A percentile compares a stretch with the other conserved stretches of the same genome.
phyloP scores from a whole-genome alignment of 192 early-diverging fungal genomes.

The Mortierella antarctica region DNA sequence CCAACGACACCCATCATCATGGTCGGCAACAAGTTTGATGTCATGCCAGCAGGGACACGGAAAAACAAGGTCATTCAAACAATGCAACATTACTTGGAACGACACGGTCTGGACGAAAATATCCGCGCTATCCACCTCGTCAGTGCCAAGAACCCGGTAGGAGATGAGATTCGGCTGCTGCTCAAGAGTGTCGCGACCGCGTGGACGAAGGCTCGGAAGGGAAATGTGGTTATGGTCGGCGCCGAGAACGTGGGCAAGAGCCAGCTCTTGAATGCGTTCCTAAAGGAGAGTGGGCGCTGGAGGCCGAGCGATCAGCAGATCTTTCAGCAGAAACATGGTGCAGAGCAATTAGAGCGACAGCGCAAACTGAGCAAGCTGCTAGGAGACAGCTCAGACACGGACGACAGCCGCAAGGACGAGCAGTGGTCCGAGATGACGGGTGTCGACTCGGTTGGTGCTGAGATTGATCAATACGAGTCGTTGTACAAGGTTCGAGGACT shows the following conservation, averaged over 20 bases:
- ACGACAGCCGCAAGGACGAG: slow-evolving; percentile 8
- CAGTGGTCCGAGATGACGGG: slow-evolving; percentile 44
- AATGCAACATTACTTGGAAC: slow-evolving; percentile 19
- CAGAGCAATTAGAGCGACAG: slow-evolving; percentile 19
- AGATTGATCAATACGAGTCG: slow-evolving; percentile 32
- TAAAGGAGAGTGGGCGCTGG: slow-evolving; percentile 39
- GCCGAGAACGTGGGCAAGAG: slow-evolving; percentile 48
- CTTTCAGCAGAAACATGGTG: neutral
- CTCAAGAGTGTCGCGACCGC: slow-evolving; percentile 24
- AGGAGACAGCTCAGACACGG: neutral
- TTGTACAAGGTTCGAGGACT: slow-evolving; percentile 24
- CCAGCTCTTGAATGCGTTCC: slow-evolving; percentile 42
- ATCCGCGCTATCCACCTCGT: slow-evolving; percentile 34
- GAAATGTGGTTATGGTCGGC: slow-evolving; percentile 46
- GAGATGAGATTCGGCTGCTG: slow-evolving; percentile 40
- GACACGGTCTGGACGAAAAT: slow-evolving; percentile 10
- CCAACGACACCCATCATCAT: slow-evolving; percentile 35
- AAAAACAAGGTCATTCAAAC: slow-evolving; percentile 19
- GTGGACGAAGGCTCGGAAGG: slow-evolving; percentile 29
- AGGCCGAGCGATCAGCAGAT: slow-evolving; percentile 12
- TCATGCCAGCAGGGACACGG: slow-evolving; percentile 30
- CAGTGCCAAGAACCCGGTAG: slow-evolving; percentile 48
- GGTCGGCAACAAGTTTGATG: slow-evolving; percentile 51
- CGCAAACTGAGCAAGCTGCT: slow-evolving; percentile 21
- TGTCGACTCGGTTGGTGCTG: slow-evolving; percentile 1